A percentile compares a stretch with the other conserved stretches of the same genome.
Conservation (phyloP, 228 moss, liverwort and hornwort species). For the Sphagnum magellanicum region DNA sequence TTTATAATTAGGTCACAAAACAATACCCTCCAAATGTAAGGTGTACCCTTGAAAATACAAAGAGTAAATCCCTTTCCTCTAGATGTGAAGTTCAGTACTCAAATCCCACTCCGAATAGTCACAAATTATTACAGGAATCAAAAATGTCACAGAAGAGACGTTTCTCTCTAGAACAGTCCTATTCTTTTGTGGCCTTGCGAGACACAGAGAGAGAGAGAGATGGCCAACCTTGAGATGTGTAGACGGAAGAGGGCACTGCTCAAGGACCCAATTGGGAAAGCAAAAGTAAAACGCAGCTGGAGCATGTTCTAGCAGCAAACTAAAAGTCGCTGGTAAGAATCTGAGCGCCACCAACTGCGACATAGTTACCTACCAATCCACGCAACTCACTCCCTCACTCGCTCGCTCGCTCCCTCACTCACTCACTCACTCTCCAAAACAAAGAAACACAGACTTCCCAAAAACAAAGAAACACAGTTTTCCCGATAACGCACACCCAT, state of each 20-base stretch:
- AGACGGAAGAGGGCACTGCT: constrained; percentile 38
- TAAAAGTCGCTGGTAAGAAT: constrained; percentile 24
- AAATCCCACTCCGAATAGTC: not conserved
- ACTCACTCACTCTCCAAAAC: too few species aligned
- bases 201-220: not conserved
- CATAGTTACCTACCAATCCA: constrained; percentile 7
- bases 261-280: constrained; percentile 21
- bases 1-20: too few species aligned
- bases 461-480: too few species aligned
- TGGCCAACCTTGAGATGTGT: constrained; percentile 19
- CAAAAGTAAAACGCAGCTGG: constrained; percentile 6
- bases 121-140: not conserved
- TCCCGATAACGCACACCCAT: too few species aligned
- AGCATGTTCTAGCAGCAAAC: not conserved
- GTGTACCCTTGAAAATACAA: too few species aligned
- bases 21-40: too few species aligned
- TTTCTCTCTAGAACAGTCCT: too few species aligned
- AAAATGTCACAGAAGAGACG: not conserved
- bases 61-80: too few species aligned
- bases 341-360: not conserved
- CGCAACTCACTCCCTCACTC: too few species aligned
- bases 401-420: too few species aligned
- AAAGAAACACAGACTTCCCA: too few species aligned
- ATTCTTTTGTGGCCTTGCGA: not conserved
- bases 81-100: not conserved